These are phyloP conservation scores for Eudorina sp. DNA, from an alignment of 139 green algal species.

Conservation along the genomic window DNA sequence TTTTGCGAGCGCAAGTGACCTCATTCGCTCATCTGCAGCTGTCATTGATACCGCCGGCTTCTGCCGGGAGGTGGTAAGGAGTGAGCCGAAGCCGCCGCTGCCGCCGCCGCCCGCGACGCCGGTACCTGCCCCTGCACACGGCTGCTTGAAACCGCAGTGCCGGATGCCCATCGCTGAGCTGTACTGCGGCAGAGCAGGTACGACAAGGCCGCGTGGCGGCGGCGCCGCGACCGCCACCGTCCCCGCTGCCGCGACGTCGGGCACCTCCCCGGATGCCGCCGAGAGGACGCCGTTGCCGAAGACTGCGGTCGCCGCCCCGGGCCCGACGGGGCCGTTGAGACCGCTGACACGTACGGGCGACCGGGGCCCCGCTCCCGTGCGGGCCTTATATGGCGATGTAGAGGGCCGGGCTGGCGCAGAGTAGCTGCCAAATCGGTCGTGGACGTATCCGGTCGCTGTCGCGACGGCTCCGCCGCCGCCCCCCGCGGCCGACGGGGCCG, in stretches of 20 bases:
- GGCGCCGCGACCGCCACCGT: too few species aligned
- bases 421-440: conserved; percentile 10
- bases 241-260: background rate
- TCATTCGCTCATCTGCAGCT: background rate
- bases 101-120: background rate
- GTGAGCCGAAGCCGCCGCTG: background rate
- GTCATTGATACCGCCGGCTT: background rate
- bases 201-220: background rate
- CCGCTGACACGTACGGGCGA: background rate
- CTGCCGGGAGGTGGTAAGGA: background rate
- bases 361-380: background rate
- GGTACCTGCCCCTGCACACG: background rate
- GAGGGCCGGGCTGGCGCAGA: background rate
- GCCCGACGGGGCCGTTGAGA: background rate
- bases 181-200: conserved; percentile 14
- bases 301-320: background rate
- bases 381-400: conserved; percentile 7
- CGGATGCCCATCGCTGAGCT: background rate
- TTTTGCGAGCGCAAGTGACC: background rate
- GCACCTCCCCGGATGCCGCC: background rate
- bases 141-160: conserved; percentile 26
- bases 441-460: background rate
- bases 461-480: background rate
- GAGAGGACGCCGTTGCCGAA: background rate
- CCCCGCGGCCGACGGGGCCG: background rate